Evolutionary conservation across 176 grass and related monocot species (phyloP), one percentile per base, ranked within the genome.

Genomic region (Triticum monococcum): DNA sequence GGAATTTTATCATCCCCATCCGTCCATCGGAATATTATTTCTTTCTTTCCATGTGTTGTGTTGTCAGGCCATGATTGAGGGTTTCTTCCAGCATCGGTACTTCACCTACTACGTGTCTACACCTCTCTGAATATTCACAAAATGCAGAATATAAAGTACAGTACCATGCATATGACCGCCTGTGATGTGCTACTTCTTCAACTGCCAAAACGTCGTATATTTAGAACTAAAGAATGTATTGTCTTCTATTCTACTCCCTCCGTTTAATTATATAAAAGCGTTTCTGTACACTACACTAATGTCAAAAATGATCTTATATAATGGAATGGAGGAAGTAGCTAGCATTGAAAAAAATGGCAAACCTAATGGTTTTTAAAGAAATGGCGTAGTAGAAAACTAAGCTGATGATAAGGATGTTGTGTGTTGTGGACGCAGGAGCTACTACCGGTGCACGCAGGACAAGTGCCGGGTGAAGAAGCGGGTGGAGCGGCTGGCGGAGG

Each of bases 401-500:
- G 38, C 38, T 43, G 37, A 40, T 1, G 41, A 20, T 46, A 31
- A 20, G 18, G 2, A 57, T 68, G 76, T 2, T 35, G 50, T 4
- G 14, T 37, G 62, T 22, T 31, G 24, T 31, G 62, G 43, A 18
- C 31, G 86, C 77, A 97, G 95, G 92, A 97, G 95, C 90, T 97
- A 97, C 80, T 97, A 97, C 75, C 83, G 95, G 24, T 97, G 95
- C 81, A 94, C 95, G 17, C 92, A 94, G 84, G 92, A 94, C 76
- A 94, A 85, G 60, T 97, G 95, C 68, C 83, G 86, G 40, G 95
- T 97, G 88, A 97, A 97, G 88, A 97, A 97, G 83, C 85, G 95
- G 22, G 92, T 97, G 66, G 95, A 97, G 88, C 85, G 95, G 82
- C 85, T 92, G 48, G 92, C 90, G 28, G 95, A 94, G 64, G 95